A percentile compares a stretch with the other conserved stretches of the same genome.
These are phyloP conservation scores for Roridomyces roridus DNA, from an alignment of 768 basidiomycete species.

Conservation along the genomic window DNA sequence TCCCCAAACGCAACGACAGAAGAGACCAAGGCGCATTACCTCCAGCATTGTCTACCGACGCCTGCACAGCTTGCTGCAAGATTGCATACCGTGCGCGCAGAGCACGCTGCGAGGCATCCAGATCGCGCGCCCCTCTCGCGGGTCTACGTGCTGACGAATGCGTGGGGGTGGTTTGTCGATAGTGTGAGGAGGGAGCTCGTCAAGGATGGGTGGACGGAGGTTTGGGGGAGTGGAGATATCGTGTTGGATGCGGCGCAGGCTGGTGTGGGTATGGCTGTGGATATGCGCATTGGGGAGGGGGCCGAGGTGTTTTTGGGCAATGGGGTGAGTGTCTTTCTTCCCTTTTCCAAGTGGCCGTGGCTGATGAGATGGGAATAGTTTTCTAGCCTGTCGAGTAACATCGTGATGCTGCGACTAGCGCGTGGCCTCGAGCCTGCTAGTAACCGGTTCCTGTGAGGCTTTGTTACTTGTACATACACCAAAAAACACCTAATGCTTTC, in stretches of 20 bases:
- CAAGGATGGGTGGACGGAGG: conserved; percentile 57
- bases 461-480: too few species aligned
- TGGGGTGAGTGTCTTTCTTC: conserved; percentile 25
- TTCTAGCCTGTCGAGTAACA: conserved; percentile 46
- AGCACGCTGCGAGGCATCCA: conserved; percentile 34
- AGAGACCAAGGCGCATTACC: conserved; percentile 39
- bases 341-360: neutral
- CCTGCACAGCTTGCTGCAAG: conserved; percentile 47
- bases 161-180: conserved; percentile 48
- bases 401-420: conserved; percentile 40
- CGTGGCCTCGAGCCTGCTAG: conserved; percentile 23
- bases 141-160: conserved; percentile 62
- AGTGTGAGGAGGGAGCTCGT: conserved; percentile 43
- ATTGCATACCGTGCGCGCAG: conserved; percentile 40
- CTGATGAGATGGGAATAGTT: conserved; percentile 25
- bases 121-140: conserved; percentile 22
- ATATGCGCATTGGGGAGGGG: conserved; percentile 48
- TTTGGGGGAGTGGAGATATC: conserved; percentile 49
- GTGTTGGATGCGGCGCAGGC: conserved; percentile 50
- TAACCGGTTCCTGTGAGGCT: conserved; percentile 22
- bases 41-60: conserved; percentile 50
- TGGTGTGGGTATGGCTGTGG: conserved; percentile 41
- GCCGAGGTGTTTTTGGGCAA: conserved; percentile 51
- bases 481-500: too few species aligned
- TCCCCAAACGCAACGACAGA: conserved; percentile 3